phyloP scores from a whole-genome alignment of 805 yeast species.

The Yamadazyma olivae region DNA sequence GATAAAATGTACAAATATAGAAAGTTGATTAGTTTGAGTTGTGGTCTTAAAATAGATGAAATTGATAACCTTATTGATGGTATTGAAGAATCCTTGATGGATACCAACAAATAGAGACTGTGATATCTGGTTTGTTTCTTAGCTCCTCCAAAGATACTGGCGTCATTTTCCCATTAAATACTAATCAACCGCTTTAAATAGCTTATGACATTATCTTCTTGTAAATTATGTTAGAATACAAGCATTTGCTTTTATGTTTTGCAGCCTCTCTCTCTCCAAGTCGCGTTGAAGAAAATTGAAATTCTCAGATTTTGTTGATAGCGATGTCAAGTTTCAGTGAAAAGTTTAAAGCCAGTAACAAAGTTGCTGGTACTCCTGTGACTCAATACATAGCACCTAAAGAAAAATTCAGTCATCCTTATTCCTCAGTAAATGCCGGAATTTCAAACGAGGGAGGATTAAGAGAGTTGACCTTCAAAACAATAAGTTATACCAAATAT shows the following conservation, averaged over 20 bases:
- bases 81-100: constrained; percentile 46
- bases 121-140: no score
- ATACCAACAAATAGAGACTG: constrained; percentile 11
- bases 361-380: constrained; percentile 9
- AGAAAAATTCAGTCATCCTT: constrained; percentile 18
- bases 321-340: constrained; percentile 11
- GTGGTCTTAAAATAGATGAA: constrained; percentile 76
- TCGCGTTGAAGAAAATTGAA: no score
- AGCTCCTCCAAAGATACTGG: no score
- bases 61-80: constrained; percentile 81
- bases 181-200: no score
- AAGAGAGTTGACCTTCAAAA: constrained; percentile 38
- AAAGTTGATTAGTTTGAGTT: constrained; percentile 68
- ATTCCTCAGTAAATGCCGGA: constrained; percentile 38
- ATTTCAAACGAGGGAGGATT: constrained; percentile 41
- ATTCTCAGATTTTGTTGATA: constrained; percentile 2
- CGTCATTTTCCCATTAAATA: no score
- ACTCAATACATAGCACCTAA: constrained; percentile 15
- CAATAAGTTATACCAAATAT: constrained; percentile 32
- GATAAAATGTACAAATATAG: constrained; percentile 71
- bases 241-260: neutral
- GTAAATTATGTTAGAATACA: constrained; percentile 2
- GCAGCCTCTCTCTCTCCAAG: no score
- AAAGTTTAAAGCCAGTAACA: constrained; percentile 7
- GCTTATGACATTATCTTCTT: no score